phyloP scores from a whole-genome alignment of 179 eudicot species.

The Actinidia chinensis region DNA sequence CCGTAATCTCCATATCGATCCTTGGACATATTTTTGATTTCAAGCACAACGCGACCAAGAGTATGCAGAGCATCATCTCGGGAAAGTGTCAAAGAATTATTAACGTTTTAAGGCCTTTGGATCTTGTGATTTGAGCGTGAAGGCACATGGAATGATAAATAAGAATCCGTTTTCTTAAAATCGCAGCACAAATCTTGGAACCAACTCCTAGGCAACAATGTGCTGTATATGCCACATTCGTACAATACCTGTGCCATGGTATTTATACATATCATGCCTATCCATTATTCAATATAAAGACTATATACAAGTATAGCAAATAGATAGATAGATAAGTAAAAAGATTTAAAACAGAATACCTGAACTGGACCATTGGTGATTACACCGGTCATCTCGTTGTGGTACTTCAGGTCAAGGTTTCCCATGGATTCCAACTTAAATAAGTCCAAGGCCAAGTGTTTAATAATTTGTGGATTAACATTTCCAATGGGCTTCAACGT shows the following conservation, averaged over 20 bases:
- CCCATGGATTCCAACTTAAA: background rate
- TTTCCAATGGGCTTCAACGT: background rate
- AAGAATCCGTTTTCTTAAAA: too few relatives aligned
- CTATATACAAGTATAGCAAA: background rate
- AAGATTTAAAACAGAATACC: background rate
- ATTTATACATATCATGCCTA: too few relatives aligned
- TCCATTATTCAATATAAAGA: too few relatives aligned
- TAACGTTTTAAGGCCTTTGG: too few relatives aligned
- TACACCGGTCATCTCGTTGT: background rate
- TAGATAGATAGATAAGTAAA: background rate
- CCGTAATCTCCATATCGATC: background rate
- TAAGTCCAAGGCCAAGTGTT: background rate
- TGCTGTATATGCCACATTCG: slow-evolving; percentile 18
- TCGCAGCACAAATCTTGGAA: background rate
- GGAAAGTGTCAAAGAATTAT: too few relatives aligned
- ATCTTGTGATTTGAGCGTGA: too few relatives aligned
- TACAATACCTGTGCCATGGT: slow-evolving; percentile 12
- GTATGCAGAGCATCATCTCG: too few relatives aligned
- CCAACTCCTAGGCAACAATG: slow-evolving; percentile 13
- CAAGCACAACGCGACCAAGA: too few relatives aligned
- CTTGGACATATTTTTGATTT: background rate
- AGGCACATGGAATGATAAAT: too few relatives aligned
- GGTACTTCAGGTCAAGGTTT: background rate
- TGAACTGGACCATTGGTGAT: slow-evolving; percentile 11
- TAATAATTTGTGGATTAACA: background rate